Base-by-base conservation (phyloP, 495 filamentous ascomycete genomes). In the Terfezia boudieri region DNA sequence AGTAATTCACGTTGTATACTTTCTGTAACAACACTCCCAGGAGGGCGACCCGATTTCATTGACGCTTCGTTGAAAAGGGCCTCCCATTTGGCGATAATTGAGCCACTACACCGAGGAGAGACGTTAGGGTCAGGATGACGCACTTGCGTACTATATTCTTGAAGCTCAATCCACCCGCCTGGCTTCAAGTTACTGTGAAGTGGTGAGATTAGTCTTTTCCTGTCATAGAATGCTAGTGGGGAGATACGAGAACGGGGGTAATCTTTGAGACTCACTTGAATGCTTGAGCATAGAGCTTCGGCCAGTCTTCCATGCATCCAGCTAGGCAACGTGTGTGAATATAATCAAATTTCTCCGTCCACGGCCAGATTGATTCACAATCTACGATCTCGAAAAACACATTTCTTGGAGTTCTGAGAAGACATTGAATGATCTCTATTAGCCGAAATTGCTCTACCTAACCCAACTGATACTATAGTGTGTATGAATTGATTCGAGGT, bases 331-430 rank as follows among this genome's bases (percentile, higher is more conserved):
- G 63, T 14, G 67, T 58, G 49, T 71, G 70, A 36, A 68, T 66
- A 56, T 67, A 62, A 56, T 71, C 70, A 57, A 67, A 68, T 4
- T 56, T 53, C 6, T 58, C 58, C 6, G 53, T 46, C 55, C 59
- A 58, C 0, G 59, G 51, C 71, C 70, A 73, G 6, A 64, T 60
- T 17, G 61, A 60, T 54, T 70, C 69, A 49, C 77, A 67, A 60
- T 82, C 79, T 57, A 81, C 78, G n/a, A 82, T 69, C 66, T 78
- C 74, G 57, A 82, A 82, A 37, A 70, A 68, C 36, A 76, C 70
- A 59, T 80, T 81, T 4, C 26, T 32, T 32, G 26, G 26, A 32
- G 26, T 32, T 32, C 26, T 32, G 26, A 32, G 26, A 7, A 32
- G 26, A 7, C 26, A 32, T 32, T 32, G 2, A 7, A 32, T 32